Conservation (phyloP, 1,284 basidiomycete species). For the Flammula alnicola region DNA sequence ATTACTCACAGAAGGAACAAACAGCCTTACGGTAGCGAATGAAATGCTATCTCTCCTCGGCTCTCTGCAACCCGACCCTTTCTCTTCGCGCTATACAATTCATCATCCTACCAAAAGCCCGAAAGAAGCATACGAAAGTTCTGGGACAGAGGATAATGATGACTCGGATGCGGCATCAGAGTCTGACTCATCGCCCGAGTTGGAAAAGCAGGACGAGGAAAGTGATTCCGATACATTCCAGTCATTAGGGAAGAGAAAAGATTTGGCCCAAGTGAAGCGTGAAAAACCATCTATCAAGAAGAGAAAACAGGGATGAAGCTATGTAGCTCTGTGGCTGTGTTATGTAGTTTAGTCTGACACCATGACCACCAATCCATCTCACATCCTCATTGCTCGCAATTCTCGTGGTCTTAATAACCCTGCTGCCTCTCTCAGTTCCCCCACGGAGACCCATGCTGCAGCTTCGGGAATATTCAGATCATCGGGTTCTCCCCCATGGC, state of each 20-base stretch:
- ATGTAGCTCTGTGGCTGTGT: constrained; percentile 26
- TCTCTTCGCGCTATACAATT: constrained; percentile 66
- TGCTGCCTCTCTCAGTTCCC: constrained; percentile 77
- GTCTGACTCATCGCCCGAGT: constrained; percentile 11
- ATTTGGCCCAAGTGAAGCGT: constrained; percentile 37
- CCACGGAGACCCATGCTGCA: constrained; percentile 83
- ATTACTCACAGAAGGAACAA: not conserved
- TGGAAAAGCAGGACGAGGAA: constrained; percentile 35
- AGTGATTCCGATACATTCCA: constrained; percentile 46
- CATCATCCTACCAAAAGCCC: constrained; percentile 18
- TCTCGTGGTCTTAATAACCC: constrained; percentile 74
- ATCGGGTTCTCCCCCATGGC: constrained; percentile 76
- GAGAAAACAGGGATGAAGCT: constrained; percentile 13
- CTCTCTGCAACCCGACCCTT: constrained; percentile 87
- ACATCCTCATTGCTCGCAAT: constrained; percentile 83
- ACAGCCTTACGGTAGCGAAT: constrained; percentile 89
- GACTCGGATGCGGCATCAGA: constrained; percentile 33
- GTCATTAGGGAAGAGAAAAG: constrained; percentile 42
- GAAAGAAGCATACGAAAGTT: constrained; percentile 23
- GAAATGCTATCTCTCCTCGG: constrained; percentile 94
- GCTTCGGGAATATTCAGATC: constrained; percentile 81
- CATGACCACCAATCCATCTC: constrained; percentile 77
- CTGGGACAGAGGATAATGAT: constrained; percentile 31
- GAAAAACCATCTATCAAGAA: constrained; percentile 26
- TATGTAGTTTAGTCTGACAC: constrained; percentile 14